Conservation (phyloP, 352 stramenopile species). For the Phytophthora sp. region DNA sequence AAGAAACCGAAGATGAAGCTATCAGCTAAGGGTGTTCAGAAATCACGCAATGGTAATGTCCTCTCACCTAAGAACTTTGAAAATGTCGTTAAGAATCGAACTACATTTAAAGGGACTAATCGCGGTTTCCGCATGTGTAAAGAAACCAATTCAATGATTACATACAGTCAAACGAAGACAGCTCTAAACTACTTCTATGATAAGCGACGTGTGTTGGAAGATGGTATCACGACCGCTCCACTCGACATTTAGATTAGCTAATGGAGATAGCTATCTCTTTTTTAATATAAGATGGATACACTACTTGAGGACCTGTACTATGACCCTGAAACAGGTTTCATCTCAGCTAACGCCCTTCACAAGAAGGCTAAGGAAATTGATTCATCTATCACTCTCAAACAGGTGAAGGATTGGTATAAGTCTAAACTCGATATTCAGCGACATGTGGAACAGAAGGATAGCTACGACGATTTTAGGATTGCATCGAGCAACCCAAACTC, state of each 20-base stretch:
- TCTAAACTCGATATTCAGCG: background rate
- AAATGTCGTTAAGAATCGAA: slow-evolving; percentile 13
- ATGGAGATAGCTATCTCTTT: background rate
- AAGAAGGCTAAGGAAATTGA: background rate
- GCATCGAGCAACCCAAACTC: background rate
- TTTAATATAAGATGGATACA: background rate
- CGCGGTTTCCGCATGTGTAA: slow-evolving; percentile 28
- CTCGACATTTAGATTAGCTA: background rate
- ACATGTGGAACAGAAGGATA: background rate
- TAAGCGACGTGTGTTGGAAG: background rate
- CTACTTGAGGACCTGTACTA: background rate
- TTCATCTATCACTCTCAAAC: background rate
- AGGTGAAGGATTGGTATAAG: background rate
- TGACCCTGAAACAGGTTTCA: background rate
- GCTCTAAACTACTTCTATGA: slow-evolving; percentile 24
- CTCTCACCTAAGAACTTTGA: slow-evolving; percentile 18
- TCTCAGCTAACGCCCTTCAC: background rate
- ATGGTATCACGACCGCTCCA: background rate
- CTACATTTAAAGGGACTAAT: slow-evolving; percentile 17
- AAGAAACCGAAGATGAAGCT: background rate
- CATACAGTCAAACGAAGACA: slow-evolving; percentile 26
- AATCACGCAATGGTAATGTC: background rate
- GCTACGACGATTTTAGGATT: background rate
- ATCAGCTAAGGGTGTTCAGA: background rate
- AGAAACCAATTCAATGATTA: slow-evolving; percentile 32